phyloP scores from a whole-genome alignment of 2,329 filamentous ascomycete species.

The Chaetomiaceae sp. region DNA sequence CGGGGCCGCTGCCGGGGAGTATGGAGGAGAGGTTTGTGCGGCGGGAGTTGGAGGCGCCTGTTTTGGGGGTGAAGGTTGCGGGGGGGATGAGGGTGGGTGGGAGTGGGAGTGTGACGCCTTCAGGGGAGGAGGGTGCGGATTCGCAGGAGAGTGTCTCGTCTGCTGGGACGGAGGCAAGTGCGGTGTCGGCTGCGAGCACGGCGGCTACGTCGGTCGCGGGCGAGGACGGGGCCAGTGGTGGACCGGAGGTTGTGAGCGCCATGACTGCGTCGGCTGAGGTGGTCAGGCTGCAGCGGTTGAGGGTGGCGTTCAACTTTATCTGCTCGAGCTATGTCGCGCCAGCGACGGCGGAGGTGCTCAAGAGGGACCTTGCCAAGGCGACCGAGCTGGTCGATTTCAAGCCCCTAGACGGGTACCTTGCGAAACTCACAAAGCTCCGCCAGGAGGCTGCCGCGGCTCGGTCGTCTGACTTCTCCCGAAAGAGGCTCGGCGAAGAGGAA shows the following conservation, averaged over 20 bases:
- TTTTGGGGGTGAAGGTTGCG: slow-evolving; percentile 57
- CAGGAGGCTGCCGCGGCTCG: slow-evolving; percentile 67
- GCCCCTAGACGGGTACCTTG: slow-evolving; percentile 65
- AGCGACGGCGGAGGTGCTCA: slow-evolving; percentile 39
- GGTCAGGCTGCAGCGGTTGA: slow-evolving; percentile 56
- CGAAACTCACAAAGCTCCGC: slow-evolving; percentile 60
- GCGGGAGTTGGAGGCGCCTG: slow-evolving; percentile 69
- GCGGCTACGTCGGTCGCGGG: slow-evolving; percentile 40
- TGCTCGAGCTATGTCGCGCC: slow-evolving; percentile 55
- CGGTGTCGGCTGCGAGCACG: slow-evolving; percentile 33
- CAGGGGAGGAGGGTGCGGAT: slow-evolving; percentile 29
- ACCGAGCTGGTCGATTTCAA: slow-evolving; percentile 54
- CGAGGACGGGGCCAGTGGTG: slow-evolving; percentile 22
- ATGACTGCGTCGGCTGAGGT: slow-evolving; percentile 47
- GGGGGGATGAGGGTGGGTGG: background rate
- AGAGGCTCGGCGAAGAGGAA: slow-evolving; percentile 63
- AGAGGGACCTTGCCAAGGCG: slow-evolving; percentile 32
- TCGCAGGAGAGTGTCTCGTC: slow-evolving; percentile 40
- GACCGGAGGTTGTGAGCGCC: slow-evolving; percentile 35
- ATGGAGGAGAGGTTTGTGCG: slow-evolving; percentile 83
- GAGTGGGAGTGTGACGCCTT: slow-evolving; percentile 26
- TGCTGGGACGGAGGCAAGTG: slow-evolving; percentile 32
- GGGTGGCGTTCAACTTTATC: slow-evolving; percentile 61
- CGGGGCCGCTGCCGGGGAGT: slow-evolving; percentile 63
- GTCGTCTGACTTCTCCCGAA: slow-evolving; percentile 66